Base-by-base conservation (phyloP, 148 eudicot species). In the Polygonum maritimum region DNA sequence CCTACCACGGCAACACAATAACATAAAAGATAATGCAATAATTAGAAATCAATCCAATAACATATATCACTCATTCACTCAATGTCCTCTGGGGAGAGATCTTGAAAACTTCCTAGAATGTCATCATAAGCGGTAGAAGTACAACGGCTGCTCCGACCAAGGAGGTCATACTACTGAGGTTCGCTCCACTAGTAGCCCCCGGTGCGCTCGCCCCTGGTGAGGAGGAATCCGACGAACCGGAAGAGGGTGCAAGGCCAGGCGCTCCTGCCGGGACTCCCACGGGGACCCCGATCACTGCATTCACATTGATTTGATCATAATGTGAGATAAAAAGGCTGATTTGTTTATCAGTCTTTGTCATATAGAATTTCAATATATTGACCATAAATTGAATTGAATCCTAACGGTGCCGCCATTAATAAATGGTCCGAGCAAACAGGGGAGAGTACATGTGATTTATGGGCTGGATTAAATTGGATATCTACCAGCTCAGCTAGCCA, bases 141-240 rank as follows among this genome's bases (percentile, higher is more conserved):
- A 45, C 71, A 15, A 67, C 16, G 21, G 4, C 11, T 1, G 21
- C 45, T 44, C 71, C 71, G 2, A 36, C 71, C 11, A 67, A 21
- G 44, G 71, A 15, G 45, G 71, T n/a, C 45, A 63, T 2, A 15
- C 69, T 40, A 18, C 69, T 12, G 69, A 63, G 39, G 39, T 67
- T 38, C 21, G 71, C 71, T 10, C 21, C 10, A 5, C 44, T 45
- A 5, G 71, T 5, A 6, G 71, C 10, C 5, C 71, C 45, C 21
- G 71, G 19, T 14, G 71, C n/a, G 12, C 44, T 67, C 45, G 45
- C 71, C 45, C 71, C 71, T 67, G 71, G 71, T 67, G 71, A 60
- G 13, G 13, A 10, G 19, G 63, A 60, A 9, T 10, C 35, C 26
- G 67, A 15, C 15, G 71, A 38, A 35, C 36, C 8, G n/a, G 41